A percentile compares a stretch with the other conserved stretches of the same genome.
Conservation (phyloP, 345 rosid species). For the Physaria fendleri region DNA sequence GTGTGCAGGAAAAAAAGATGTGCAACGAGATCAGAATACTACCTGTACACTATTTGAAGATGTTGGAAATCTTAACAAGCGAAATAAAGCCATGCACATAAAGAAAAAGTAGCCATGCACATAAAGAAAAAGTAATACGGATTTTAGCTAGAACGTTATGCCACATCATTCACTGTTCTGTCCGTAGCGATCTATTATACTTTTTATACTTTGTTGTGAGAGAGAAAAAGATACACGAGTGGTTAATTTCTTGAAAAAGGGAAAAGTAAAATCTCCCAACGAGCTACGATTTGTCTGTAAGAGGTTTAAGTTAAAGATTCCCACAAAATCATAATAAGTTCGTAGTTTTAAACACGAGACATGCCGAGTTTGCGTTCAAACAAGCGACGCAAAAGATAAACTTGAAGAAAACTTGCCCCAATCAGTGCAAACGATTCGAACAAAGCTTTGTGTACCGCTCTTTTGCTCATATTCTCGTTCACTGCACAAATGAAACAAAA, state of each 20-base stretch:
- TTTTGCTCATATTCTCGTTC: conserved; percentile 51
- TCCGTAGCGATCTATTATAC: no score
- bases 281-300: conserved; percentile 18
- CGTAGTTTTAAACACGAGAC: conserved; percentile 43
- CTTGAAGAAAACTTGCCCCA: conserved; percentile 56
- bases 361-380: conserved; percentile 62
- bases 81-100: conserved; percentile 59
- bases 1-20: conserved; percentile 62
- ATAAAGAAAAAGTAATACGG: no score
- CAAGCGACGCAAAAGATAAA: conserved; percentile 60
- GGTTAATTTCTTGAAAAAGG: not conserved
- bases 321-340: not conserved
- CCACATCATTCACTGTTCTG: no score
- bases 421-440: conserved; percentile 53
- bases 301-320: conserved; percentile 12
- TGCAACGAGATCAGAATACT: conserved; percentile 66
- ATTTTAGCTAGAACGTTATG: no score
- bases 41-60: conserved; percentile 79
- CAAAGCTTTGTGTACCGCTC: conserved; percentile 65
- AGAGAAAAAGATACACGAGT: not conserved
- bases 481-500: no score
- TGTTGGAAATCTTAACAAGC: conserved; percentile 57
- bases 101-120: conserved; percentile 56
- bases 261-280: not conserved
- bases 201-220: no score